Evolutionary conservation across 2,329 filamentous ascomycete genomes (phyloP).

Genomic region (Davidsoniella eucalypti): DNA sequence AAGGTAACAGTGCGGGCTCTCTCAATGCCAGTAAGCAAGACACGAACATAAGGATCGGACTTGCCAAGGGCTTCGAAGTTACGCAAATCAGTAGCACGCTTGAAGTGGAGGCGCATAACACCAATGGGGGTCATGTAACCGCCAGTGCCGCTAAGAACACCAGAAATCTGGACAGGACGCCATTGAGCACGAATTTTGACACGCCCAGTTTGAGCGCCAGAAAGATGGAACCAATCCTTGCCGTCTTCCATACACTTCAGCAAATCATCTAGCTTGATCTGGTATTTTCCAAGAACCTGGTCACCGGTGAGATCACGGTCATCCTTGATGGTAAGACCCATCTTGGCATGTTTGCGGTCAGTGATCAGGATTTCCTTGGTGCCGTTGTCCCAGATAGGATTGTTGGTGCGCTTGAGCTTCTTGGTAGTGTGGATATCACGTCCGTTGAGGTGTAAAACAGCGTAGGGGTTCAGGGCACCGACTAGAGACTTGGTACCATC

Average conservation of each 20-base stretch:
- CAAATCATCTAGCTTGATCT: conserved; percentile 91
- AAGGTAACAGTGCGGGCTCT: conserved; percentile 89
- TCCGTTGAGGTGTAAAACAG: conserved; percentile 72
- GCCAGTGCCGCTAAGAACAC: conserved; percentile 57
- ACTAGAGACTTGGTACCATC: conserved; percentile 85
- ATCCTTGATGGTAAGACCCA: conserved; percentile 89
- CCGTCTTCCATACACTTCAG: conserved; percentile 80
- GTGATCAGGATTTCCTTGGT: conserved; percentile 91
- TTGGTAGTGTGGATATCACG: conserved; percentile 81
- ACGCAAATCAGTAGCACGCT: conserved; percentile 63
- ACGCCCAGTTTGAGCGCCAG: conserved; percentile 64
- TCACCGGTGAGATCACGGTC: conserved; percentile 74
- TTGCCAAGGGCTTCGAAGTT: conserved; percentile 94
- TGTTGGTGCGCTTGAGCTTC: conserved; percentile 92
- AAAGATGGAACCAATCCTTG: conserved; percentile 88
- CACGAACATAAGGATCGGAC: conserved; percentile 84
- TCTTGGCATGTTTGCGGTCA: conserved; percentile 74
- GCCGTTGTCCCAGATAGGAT: conserved; percentile 87
- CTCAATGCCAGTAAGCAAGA: conserved; percentile 76
- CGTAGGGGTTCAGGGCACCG: conserved; percentile 82
- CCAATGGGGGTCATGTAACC: conserved; percentile 90
- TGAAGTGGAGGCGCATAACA: conserved; percentile 87
- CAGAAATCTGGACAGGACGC: conserved; percentile 83
- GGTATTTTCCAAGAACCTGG: conserved; percentile 75
- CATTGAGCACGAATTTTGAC: conserved; percentile 85